Conservation (phyloP, 179 eudicot genomes). For the Gypsophila paniculata region DNA sequence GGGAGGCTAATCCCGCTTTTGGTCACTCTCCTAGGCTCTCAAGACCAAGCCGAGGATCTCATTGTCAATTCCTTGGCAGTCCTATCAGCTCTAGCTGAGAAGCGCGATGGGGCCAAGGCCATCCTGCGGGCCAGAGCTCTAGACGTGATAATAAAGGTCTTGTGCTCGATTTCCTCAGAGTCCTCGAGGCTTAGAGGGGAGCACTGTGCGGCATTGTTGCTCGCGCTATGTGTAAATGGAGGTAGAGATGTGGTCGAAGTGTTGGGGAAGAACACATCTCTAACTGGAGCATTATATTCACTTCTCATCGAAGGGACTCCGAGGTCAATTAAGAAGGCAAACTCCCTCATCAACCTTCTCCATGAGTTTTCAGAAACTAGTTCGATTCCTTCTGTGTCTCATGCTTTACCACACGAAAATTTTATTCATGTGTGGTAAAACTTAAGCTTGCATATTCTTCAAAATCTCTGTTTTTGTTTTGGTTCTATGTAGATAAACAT, state of each 20-base stretch:
- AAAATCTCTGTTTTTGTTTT: neutral
- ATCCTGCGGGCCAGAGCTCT: constrained; percentile 42
- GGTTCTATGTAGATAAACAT: constrained; percentile 15
- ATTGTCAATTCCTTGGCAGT: constrained; percentile 54
- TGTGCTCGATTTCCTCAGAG: constrained; percentile 37
- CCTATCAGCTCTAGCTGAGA: constrained; percentile 59
- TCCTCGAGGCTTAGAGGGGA: constrained; percentile 47
- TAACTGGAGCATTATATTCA: constrained; percentile 58
- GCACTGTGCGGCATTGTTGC: constrained; percentile 58
- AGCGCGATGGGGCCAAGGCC: constrained; percentile 47
- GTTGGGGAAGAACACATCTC: constrained; percentile 64
- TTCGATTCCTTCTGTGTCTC: constrained; percentile 30
- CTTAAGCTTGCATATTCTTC: constrained; percentile 4
- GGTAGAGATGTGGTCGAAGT: constrained; percentile 65
- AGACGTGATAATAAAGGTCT: constrained; percentile 30
- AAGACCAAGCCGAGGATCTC: constrained; percentile 45
- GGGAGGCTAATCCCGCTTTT: constrained; percentile 58
- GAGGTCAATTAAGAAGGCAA: constrained; percentile 62
- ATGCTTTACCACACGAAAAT: constrained; percentile 39
- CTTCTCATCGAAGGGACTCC: constrained; percentile 50
- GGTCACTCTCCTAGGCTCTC: constrained; percentile 33
- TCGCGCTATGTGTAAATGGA: constrained; percentile 49
- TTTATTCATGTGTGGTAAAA: constrained; percentile 63
- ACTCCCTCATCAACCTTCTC: constrained; percentile 53
- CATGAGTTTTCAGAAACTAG: constrained; percentile 57